phyloP scores from a whole-genome alignment of 192 early-diverging fungal species.

The Mortierella alpina region DNA sequence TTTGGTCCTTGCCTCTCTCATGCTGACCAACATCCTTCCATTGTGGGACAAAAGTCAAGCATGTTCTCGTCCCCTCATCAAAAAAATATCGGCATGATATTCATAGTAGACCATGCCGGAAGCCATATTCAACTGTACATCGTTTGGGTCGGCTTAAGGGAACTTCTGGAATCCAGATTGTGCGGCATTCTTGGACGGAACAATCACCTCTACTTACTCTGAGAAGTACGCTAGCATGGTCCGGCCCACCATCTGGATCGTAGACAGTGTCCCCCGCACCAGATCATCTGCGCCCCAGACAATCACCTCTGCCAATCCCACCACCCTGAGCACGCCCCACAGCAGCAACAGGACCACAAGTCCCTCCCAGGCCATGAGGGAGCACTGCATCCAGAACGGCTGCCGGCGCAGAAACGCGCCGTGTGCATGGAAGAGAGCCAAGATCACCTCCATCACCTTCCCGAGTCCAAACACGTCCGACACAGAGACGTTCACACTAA shows the following conservation, averaged over 20 bases:
- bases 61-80: too few species aligned
- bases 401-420: slow-evolving; percentile 33
- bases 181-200: too few species aligned
- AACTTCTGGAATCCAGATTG: too few species aligned
- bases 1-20: too few species aligned
- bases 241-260: slow-evolving; percentile 9
- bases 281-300: slow-evolving; percentile 52
- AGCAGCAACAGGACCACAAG: slow-evolving; percentile 27
- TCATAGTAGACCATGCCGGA: too few species aligned
- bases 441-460: slow-evolving; percentile 28
- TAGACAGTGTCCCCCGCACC: slow-evolving; percentile 37
- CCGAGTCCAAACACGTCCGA: slow-evolving; percentile 39
- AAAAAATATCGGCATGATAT: too few species aligned
- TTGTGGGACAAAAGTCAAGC: too few species aligned
- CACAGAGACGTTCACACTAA: slow-evolving; percentile 32
- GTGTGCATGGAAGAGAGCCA: slow-evolving; percentile 41
- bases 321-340: slow-evolving; percentile 38
- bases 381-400: slow-evolving; percentile 45
- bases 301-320: slow-evolving; percentile 46
- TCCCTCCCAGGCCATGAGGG: slow-evolving; percentile 32
- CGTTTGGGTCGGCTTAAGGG: too few species aligned
- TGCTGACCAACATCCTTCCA: too few species aligned
- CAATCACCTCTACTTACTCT: background rate
- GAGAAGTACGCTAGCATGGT: slow-evolving; percentile 16
- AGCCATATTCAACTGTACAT: too few species aligned